Conservation (phyloP, 768 basidiomycete species). For the Russula olivacea region DNA sequence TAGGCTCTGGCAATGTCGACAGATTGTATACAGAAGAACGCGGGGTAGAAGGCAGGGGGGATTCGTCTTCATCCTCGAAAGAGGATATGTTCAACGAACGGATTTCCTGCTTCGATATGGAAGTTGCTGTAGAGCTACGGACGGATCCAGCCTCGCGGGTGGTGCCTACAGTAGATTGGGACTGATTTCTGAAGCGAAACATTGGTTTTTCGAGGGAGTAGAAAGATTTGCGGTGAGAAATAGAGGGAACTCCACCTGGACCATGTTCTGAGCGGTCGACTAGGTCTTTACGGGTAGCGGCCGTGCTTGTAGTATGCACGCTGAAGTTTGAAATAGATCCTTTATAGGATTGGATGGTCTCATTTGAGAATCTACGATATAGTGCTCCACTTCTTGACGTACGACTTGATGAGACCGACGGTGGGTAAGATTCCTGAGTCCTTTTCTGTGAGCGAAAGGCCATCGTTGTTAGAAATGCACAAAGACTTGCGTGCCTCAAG, state of each 20-base stretch:
- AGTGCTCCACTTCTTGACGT: background rate
- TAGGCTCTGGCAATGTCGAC: conserved; percentile 25
- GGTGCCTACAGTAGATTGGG: conserved; percentile 29
- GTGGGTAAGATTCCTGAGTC: background rate
- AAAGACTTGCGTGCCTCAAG: background rate
- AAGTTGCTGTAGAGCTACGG: conserved; percentile 24
- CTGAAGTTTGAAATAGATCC: background rate
- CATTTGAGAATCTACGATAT: background rate
- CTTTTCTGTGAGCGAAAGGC: background rate
- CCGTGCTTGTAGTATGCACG: background rate
- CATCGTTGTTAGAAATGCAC: background rate
- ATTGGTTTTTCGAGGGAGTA: too few relatives aligned
- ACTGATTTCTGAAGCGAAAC: conserved; percentile 21
- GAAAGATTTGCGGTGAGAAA: too few relatives aligned
- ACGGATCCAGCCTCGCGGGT: conserved; percentile 37
- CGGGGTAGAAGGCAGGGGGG: conserved; percentile 46
- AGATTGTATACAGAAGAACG: conserved; percentile 47
- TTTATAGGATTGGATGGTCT: background rate
- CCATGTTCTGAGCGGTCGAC: background rate
- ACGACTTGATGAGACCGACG: background rate
- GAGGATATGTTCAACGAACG: conserved; percentile 26
- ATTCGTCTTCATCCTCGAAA: conserved; percentile 29
- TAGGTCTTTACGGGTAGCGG: too few relatives aligned
- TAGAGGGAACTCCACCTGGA: too few relatives aligned
- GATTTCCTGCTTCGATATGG: conserved; percentile 28